phyloP scores from a whole-genome alignment of 306 rosid genomes.

The Bauhinia variegata region DNA sequence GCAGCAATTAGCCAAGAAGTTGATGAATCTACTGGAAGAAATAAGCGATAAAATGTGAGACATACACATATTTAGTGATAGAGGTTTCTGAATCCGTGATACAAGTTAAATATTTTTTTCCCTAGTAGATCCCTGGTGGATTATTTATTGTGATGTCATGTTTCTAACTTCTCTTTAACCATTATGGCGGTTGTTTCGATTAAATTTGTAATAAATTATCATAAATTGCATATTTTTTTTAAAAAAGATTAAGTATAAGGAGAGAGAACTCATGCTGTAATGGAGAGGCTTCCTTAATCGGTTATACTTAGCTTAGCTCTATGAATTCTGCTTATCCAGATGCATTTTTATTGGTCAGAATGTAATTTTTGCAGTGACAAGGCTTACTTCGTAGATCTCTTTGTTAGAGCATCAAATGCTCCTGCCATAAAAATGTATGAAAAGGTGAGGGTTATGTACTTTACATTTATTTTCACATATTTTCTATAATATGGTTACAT shows the following conservation, averaged over 20 bases:
- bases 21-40: constrained; percentile 93
- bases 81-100: background rate
- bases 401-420: constrained; percentile 95
- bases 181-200: background rate
- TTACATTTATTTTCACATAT: background rate
- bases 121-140: background rate
- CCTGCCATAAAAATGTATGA: constrained; percentile 98
- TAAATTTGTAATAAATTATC: background rate
- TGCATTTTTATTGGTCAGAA: constrained; percentile 25
- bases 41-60: constrained; percentile 87
- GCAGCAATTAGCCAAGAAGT: constrained; percentile 94
- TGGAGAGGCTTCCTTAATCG: background rate
- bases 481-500: background rate
- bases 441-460: constrained; percentile 60
- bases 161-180: background rate
- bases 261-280: background rate
- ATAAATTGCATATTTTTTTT: background rate
- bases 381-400: constrained; percentile 92
- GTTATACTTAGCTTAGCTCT: constrained; percentile 1
- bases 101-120: constrained; percentile 12
- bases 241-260: background rate
- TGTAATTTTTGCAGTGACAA: constrained; percentile 69
- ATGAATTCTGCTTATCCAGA: constrained; percentile 11
- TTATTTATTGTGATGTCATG: background rate
- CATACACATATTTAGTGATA: background rate